Evolutionary conservation across 2,329 filamentous ascomycete species (phyloP), one percentile per base, ranked within the genome.

Genomic region (Davidsoniella virescens): DNA sequence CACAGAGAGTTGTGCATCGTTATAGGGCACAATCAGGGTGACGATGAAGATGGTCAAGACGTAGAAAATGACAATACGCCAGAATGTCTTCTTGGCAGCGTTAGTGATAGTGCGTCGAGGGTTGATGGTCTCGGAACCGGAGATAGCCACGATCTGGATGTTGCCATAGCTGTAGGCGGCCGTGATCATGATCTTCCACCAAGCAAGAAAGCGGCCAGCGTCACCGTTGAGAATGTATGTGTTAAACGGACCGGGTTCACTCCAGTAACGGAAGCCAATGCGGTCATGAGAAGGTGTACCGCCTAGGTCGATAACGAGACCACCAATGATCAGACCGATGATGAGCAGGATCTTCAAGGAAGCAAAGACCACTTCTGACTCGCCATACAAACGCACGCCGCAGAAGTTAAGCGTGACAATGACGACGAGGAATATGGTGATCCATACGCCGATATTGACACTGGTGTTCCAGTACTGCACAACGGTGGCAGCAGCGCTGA

Each of bases 361-460:
- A 0, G 66, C 65, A 50, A 73, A 66, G 63, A 67, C 67, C 51
- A 72, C 72, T 51, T 72, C 68, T 8, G 67, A 64, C 55, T 72
- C 69, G 43, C 68, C 68, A 46, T 68, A 70, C 47, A 65, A 63
- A 5, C 57, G 58, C 26, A 71, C 66, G 40, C 64, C 63, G 10
- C 65, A 56, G 33, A 65, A 44, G 61, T 67, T 67, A 14, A 65
- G 55, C 17, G 54, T 44, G n/a, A 67, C 58, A 26, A 67, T 62
- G 5, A 53, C 56, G 0, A 63, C 55, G 3, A 58, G 59, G 49
- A 67, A 64, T 1, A 65, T 57, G 0, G 60, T 59, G 7, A 68
- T 60, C 60, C 63, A 67, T 3, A 67, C 61, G 26, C 61, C 62
- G 1, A 64, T 59, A 41, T 67, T 67, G 14, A 67, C 61, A 18